Evolutionary conservation across 1,284 basidiomycete genomes (phyloP), one percentile per base, ranked within the genome.

Genomic region (Golubevia sp.): DNA sequence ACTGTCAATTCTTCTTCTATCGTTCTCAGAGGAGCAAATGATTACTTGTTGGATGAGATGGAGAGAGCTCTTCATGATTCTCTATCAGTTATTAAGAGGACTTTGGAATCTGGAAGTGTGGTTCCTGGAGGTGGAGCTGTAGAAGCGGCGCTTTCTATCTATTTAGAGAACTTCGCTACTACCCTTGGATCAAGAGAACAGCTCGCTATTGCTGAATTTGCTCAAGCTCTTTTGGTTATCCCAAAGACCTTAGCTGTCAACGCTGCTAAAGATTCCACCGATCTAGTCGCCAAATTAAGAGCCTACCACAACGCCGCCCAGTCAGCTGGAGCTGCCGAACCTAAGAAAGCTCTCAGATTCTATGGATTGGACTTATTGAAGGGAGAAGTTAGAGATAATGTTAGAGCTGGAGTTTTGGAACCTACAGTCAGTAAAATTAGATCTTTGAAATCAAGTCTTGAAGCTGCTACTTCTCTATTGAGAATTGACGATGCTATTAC

Each of bases 31-130:
- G 97, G 97, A 62, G 97, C 97, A 49, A 99, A 99, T 85, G 97
- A 99, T 86, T 99, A 97, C 85, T 93, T 99, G 91, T 86, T 99
- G 71, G 97, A 99, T 85, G 97, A 99, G 87, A 99, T 99, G 97
- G 97, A 99, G 86, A 88, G 97, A 38, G 90, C 94, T 0, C 85
- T 99, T 73, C 97, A 99, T 84, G 97, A 99, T 85, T 92, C 93
- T 0, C 86, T 99, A 62, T 95, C 91, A 50, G 90, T 98, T 75
- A 93, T 99, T 86, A 99, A 99, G 87, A 89, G 97, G 63, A 99
- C 97, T 2, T 87, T 99, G 58, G 97, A 99, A 87, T 95, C 93
- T 75, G 96, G 96, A 7, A 87, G 91, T 15, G 95, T 99, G 23
- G 96, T 99, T 18, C 95, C 97, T 2, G 97, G 97, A 67, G 97